These are phyloP conservation scores for Jasminum sambac DNA, from an alignment of 257 asterid genomes.

Conservation along the genomic window DNA sequence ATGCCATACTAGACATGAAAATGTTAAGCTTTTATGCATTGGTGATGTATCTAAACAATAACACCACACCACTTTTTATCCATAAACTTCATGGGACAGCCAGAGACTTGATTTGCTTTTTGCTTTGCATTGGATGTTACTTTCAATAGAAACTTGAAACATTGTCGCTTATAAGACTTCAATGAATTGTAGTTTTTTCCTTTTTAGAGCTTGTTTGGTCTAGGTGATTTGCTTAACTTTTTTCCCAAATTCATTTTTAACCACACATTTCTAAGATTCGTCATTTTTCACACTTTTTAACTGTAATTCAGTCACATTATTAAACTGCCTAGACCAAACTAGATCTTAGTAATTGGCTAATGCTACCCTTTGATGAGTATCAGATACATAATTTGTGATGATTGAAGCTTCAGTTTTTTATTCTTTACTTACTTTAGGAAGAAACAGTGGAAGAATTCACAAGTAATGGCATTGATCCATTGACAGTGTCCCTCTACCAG, in stretches of 20 bases:
- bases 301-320: too few species aligned
- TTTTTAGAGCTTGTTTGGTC: not conserved
- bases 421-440: slow-evolving; percentile 46
- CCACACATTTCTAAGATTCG: too few species aligned
- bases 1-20: not conserved
- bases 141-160: not conserved
- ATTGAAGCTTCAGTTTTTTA: not conserved
- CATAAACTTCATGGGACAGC: not conserved
- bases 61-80: too few species aligned
- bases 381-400: not conserved
- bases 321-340: too few species aligned
- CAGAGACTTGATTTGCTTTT: not conserved
- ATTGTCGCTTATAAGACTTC: not conserved
- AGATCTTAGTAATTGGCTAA: not conserved
- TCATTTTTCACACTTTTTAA: too few species aligned
- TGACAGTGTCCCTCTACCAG: slow-evolving; percentile 82
- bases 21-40: not conserved
- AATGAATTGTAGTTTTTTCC: not conserved
- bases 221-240: too few species aligned
- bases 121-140: not conserved
- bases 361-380: not conserved
- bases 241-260: too few species aligned
- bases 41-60: not conserved
- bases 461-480: slow-evolving; percentile 66
- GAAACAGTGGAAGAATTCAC: slow-evolving; percentile 61